Conservation (phyloP, 2,329 filamentous ascomycete genomes). For the Cryphonectria nitschkei region DNA sequence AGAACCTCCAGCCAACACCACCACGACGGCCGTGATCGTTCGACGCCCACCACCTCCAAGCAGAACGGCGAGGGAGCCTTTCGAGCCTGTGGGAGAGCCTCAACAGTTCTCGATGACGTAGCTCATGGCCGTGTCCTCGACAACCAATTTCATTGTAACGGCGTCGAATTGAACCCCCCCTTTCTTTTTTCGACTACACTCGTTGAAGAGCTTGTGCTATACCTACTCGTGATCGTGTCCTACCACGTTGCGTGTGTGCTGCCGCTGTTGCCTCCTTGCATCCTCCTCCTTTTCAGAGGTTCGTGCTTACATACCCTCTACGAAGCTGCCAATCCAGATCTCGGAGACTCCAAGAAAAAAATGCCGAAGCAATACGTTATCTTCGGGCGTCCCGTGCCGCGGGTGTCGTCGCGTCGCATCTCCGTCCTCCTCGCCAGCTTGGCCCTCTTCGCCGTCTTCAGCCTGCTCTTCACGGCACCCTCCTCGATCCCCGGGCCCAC, state of each 20-base stretch:
- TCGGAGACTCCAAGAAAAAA: conserved; percentile 31
- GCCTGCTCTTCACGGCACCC: conserved; percentile 56
- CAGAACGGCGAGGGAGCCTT: background rate
- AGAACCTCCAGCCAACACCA: background rate
- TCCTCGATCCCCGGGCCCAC: conserved; percentile 52
- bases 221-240: background rate
- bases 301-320: background rate
- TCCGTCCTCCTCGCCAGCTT: conserved; percentile 55
- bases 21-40: background rate
- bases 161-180: background rate
- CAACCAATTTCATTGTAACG: conserved; percentile 10
- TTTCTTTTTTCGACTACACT: conserved; percentile 1
- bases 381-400: conserved; percentile 54
- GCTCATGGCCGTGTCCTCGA: conserved; percentile 5
- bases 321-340: conserved; percentile 17
- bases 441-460: conserved; percentile 57
- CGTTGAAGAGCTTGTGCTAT: conserved; percentile 2
- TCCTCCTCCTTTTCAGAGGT: background rate
- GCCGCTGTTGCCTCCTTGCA: background rate
- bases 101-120: conserved; percentile 9
- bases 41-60: background rate
- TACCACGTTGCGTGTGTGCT: background rate
- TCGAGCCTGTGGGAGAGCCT: background rate
- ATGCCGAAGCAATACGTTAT: conserved; percentile 54
- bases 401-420: conserved; percentile 56